Base-by-base conservation (phyloP, 805 yeast species). In the Yarrowia yakushimensis region DNA sequence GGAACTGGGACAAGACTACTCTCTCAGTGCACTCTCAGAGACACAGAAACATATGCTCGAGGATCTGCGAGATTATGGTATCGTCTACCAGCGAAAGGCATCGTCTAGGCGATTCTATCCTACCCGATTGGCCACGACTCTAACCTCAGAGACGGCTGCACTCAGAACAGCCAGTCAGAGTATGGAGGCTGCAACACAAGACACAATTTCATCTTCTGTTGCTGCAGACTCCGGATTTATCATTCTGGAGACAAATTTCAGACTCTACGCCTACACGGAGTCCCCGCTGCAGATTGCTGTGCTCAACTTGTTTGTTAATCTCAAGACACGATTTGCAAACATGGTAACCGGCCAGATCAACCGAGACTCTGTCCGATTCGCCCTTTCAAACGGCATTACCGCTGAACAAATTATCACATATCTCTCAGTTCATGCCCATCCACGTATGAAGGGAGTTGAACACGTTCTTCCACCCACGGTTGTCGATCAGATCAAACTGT, bases 211-310 rank as follows among this genome's bases (percentile, higher is more conserved):
- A 3, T 52, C 59, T 5, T 43, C 77, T 15, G 74, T 71, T 15
- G 68, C 76, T 0, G 64, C 76, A 48, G 69, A 65, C 37, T 67
- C 65, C 8, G 62, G 62, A n/a, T 84, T 94, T 18, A 80, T 94
- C 62, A 88, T 94, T 64, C 79, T 94, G 37, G 99, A 94, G 73
- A 94, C 99, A 0, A 94, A 94, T 74, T 94, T 90, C 78, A 88
- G 94, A 71, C 71, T 94, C 5, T 94, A 94, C 69, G 93, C 97
- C 46, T 92, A 92, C 72, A 90, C 97, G 1, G 87, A 90, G 65
- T 90, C 97, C 0, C 97, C 98, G 1, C 77, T 94, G 63, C 98
- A 94, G 74, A 92, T 93, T 67, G 97, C 98, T 11, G 88, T 94
- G 64, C 77, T 94, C 62, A 89, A 91, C 70, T 73, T 94, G 48